These are phyloP conservation scores for Podaxis sp. DNA, from an alignment of 768 basidiomycete species.

Conservation along the genomic window DNA sequence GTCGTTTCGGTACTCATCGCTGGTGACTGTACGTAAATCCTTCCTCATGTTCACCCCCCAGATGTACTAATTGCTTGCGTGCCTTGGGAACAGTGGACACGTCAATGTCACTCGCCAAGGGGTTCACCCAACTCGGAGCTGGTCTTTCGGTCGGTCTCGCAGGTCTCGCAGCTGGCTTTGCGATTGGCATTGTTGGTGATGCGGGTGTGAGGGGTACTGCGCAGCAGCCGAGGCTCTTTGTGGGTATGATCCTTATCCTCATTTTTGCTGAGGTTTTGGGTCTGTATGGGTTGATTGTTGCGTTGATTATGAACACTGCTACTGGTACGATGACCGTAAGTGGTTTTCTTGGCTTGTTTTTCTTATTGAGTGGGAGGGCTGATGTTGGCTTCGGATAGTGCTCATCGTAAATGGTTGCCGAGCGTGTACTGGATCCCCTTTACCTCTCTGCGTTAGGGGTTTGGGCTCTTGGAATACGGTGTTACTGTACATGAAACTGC, in stretches of 20 bases:
- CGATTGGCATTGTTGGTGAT: slow-evolving; percentile 98
- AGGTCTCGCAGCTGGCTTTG: slow-evolving; percentile 96
- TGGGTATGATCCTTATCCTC: slow-evolving; percentile 98
- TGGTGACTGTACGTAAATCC: slow-evolving; percentile 63
- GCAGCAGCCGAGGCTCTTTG: slow-evolving; percentile 91
- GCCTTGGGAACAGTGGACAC: slow-evolving; percentile 50
- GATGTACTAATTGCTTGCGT: background rate
- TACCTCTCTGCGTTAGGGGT: background rate
- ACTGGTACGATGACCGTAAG: slow-evolving; percentile 38
- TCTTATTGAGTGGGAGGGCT: background rate
- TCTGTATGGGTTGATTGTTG: slow-evolving; percentile 92
- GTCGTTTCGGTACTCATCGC: slow-evolving; percentile 99
- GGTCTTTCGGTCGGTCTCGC: slow-evolving; percentile 91
- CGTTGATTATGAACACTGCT: slow-evolving; percentile 92
- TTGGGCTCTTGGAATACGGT: background rate
- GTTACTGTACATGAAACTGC: background rate
- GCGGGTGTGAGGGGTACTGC: slow-evolving; percentile 98
- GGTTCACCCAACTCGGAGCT: slow-evolving; percentile 92
- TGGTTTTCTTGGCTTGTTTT: background rate
- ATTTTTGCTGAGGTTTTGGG: slow-evolving; percentile 96
- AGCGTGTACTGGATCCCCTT: background rate
- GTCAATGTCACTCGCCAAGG: slow-evolving; percentile 87
- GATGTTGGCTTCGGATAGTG: background rate
- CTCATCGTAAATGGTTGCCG: background rate
- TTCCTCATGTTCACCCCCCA: background rate